Evolutionary conservation across 1,139 yeast genomes (phyloP).

Genomic region (Yamadazyma dushanensis): DNA sequence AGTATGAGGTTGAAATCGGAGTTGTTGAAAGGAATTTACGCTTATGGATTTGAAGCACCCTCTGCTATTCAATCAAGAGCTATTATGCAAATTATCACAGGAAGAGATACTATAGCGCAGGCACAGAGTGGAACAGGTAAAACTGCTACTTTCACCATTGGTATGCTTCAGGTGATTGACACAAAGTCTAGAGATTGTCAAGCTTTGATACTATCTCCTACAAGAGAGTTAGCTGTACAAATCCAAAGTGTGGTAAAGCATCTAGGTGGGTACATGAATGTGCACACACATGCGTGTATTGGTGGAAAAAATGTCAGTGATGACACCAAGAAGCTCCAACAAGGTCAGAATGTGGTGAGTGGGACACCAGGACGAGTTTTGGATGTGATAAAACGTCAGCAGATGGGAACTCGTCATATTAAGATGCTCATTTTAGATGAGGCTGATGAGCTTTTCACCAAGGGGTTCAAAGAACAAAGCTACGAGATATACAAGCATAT

Average conservation of each 20-base stretch:
- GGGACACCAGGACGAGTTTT: constrained; percentile 96
- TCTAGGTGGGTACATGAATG: constrained; percentile 82
- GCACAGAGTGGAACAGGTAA: constrained; percentile 99
- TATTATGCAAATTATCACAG: constrained; percentile 85
- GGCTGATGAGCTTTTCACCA: constrained; percentile 88
- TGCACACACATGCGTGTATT: constrained; percentile 85
- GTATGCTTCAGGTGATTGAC: constrained; percentile 82
- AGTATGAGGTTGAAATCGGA: constrained; percentile 75
- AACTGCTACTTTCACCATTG: constrained; percentile 94
- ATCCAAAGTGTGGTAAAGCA: constrained; percentile 83
- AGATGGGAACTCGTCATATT: constrained; percentile 63
- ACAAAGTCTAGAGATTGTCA: constrained; percentile 66
- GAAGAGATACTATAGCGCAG: constrained; percentile 92
- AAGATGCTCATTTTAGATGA: constrained; percentile 89
- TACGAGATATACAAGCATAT: constrained; percentile 81
- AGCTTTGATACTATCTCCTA: constrained; percentile 90
- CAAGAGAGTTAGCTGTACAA: constrained; percentile 90
- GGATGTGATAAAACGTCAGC: constrained; percentile 82
- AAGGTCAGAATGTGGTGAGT: constrained; percentile 89
- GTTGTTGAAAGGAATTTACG: constrained; percentile 72
- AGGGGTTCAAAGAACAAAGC: constrained; percentile 91
- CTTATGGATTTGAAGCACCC: constrained; percentile 92
- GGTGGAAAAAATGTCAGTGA: constrained; percentile 89
- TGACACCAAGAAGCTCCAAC: constrained; percentile 68
- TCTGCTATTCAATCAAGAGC: constrained; percentile 96